phyloP scores from a whole-genome alignment of 73 alveolate genomes.

The Paraurostyla sp. region DNA sequence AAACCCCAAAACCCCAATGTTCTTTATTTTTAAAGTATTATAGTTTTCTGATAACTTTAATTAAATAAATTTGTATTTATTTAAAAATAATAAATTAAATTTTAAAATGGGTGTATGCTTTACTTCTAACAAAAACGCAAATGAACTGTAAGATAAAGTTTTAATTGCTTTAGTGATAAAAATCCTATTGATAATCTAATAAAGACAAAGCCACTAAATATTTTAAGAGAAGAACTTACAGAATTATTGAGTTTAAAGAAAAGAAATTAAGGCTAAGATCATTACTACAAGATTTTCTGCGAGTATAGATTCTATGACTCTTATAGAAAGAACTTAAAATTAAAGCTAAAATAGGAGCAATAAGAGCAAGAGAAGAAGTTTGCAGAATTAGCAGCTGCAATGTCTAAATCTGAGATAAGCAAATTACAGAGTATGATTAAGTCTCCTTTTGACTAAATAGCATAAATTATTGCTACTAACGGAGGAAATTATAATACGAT shows the following conservation, averaged over 20 bases:
- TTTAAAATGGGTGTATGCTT: conserved; percentile 39
- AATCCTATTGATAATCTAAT: neutral
- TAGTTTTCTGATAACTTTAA: too few species aligned
- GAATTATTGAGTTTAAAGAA: neutral
- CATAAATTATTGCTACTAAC: neutral
- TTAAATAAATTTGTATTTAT: too few species aligned
- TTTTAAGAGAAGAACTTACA: neutral
- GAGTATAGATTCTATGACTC: conserved; percentile 38
- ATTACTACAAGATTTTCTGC: conserved; percentile 22
- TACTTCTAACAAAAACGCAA: conserved; percentile 4
- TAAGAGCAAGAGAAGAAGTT: conserved; percentile 5
- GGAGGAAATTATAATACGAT: neutral
- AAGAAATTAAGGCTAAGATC: neutral
- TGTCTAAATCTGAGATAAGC: neutral
- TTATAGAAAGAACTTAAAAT: neutral
- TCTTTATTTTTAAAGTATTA: too few species aligned
- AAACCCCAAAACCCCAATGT: too few species aligned
- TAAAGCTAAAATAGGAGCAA: neutral
- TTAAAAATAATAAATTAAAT: too few species aligned
- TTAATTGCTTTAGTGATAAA: conserved; percentile 26
- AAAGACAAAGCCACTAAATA: conserved; percentile 5
- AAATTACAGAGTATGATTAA: too few species aligned
- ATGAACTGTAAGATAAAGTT: neutral
- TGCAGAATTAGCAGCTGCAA: neutral
- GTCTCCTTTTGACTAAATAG: too few species aligned